Base-by-base conservation (phyloP, 805 yeast species). In the Saturnispora galanensis region DNA sequence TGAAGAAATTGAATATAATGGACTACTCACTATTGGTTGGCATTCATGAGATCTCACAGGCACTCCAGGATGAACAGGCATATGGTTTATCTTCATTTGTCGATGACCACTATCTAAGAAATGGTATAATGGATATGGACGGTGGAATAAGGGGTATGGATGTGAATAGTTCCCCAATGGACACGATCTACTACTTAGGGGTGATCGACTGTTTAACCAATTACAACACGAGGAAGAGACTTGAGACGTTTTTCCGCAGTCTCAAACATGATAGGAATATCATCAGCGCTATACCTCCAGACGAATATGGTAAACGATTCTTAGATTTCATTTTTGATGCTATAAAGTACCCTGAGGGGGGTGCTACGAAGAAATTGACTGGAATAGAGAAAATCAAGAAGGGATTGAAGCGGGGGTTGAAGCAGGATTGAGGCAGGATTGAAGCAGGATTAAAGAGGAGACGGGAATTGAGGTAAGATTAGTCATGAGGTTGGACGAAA, bases 11-110 rank as follows among this genome's bases (percentile, higher is more conserved):
- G 50, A 87, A 88, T 54, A 89, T 86, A 31, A 93, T 93, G 99
- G 99, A 93, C 61, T 93, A 94, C 63, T 88, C 97, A 0, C 69
- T 93, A 49, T 67, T 93, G 39, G 65, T 94, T 38, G 99, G 98
- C 1, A 73, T 89, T 30, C 97, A 87, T 58, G 93, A 89, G 58
- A 66, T 82, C 49, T 68, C 71, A 50, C 85, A 81, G 2, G 76
- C 63, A 72, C 28, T 42, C 10, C 35, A 47, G 15, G 54, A 53
- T 18, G 63, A 56, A 41, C 58, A 56, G 1, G 54, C 46, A 29
- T 49, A 54, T 38, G 50, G 49, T 35, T 32, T 56, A 12, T 46
- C 60, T 13, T 48, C 51, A 18, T 53, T 57, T 32, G 55, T 55
- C 1, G 59, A 47, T 29, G 39, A 49, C 28, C 42, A 51, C 13